Evolutionary conservation across 306 rosid species (phyloP), one percentile per base, ranked within the genome.

Genomic region (Malus asiatica): DNA sequence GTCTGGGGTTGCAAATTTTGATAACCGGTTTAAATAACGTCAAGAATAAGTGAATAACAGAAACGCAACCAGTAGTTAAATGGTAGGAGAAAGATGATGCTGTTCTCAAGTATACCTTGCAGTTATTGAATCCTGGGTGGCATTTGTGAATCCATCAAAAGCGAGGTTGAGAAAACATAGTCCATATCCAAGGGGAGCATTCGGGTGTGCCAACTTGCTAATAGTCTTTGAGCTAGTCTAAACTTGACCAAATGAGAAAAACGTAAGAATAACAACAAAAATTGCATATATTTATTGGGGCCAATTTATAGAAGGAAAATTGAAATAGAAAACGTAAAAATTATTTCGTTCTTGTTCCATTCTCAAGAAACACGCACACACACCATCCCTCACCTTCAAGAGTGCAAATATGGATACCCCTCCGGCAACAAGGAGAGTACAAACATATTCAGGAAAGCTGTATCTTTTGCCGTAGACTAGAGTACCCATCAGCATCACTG

Each of bases 111-210:
- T 0, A 75, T 82, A 96, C 99, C 98, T 89, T 72, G 85, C 72
- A 58, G 80, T 84, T 80, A 96, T 86, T 76, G 99, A 96, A 90
- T 96, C 99, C 84, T 96, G 99, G 81, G 99, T 96, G 45, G 99
- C 99, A 87, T 96, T 96, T 55, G 99, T 96, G 83, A 96, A 96
- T 78, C 99, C 99, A 82, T 96, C 99, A 88, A 96, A 96, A 51
- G 97, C 91, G 72, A 96, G 98, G 87, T 96, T 96, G 35, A 96
- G 84, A 83, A 89, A 92, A 81, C 99, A 96, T 64, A 96, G 86
- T 60, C 96, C 97, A 71, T 96, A 96, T 66, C 99, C 99, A 76
- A 96, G 89, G 69, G 98, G 97, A n/a, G 94, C 97, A 79, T 96
- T 92, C 59, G 99, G 99, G 82, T 88, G 86, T 51, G 98, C 99